Conservation (phyloP, 1,284 basidiomycete genomes). For the Boletus holoroseus region DNA sequence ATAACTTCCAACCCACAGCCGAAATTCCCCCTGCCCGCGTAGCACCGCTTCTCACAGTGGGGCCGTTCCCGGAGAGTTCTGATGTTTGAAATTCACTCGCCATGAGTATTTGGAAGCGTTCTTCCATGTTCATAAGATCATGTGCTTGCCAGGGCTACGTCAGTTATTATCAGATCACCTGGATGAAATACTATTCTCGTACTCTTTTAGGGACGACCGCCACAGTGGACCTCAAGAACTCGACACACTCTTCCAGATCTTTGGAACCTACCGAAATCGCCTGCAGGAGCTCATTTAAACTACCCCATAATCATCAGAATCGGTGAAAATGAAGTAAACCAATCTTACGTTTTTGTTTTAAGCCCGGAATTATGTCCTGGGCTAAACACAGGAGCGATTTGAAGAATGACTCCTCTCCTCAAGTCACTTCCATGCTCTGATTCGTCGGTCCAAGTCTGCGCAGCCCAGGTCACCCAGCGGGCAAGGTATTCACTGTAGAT, state of each 20-base stretch:
- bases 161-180: conserved; percentile 2
- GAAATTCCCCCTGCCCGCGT: background rate
- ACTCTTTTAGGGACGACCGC: conserved; percentile 17
- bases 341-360: conserved; percentile 38
- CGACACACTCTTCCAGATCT: conserved; percentile 18
- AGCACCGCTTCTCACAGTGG: background rate
- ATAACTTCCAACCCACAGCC: conserved; percentile 47
- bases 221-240: conserved; percentile 14
- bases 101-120: conserved; percentile 44
- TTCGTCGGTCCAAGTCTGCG: conserved; percentile 38
- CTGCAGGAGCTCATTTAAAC: conserved; percentile 21
- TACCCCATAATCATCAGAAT: conserved; percentile 14
- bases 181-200: background rate
- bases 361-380: conserved; percentile 29
- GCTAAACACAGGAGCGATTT: conserved; percentile 47
- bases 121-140: conserved; percentile 50
- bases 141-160: conserved; percentile 45
- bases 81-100: conserved; percentile 10
- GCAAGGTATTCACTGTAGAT: conserved; percentile 58
- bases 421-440: conserved; percentile 34
- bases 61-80: background rate
- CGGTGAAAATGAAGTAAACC: background rate
- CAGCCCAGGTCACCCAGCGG: conserved; percentile 61
- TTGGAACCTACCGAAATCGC: conserved; percentile 19
- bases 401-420: conserved; percentile 41